Percentiles rank a stretch among this genome's conserved stretches.
Evolutionary conservation across 2,329 filamentous ascomycete species (phyloP).

Genomic region (Cordyceps militaris): DNA sequence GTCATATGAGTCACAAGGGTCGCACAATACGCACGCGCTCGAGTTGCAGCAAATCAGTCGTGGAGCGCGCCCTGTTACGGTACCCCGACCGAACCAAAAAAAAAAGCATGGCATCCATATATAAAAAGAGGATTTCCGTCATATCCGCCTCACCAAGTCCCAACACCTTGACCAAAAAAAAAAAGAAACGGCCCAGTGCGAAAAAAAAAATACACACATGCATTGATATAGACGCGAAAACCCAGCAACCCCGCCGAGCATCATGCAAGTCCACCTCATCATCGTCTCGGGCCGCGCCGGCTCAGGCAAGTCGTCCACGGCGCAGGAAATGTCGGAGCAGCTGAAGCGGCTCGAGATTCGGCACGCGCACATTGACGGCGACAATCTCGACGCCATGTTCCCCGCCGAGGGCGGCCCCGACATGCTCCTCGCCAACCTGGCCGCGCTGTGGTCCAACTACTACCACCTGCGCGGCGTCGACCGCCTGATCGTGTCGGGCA

Average conservation of each 20-base stretch:
- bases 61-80: background rate
- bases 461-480: conserved; percentile 15
- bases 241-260: background rate
- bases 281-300: conserved; percentile 16
- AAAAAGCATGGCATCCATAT: background rate
- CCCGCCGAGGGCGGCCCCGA: conserved; percentile 9
- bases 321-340: conserved; percentile 15
- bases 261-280: conserved; percentile 13
- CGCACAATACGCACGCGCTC: background rate
- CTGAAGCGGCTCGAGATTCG: conserved; percentile 11
- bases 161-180: background rate
- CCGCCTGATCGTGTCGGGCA: conserved; percentile 12
- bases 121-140: conserved; percentile 7
- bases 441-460: conserved; percentile 13
- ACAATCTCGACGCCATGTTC: conserved; percentile 14
- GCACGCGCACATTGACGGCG: conserved; percentile 14
- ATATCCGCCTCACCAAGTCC: background rate
- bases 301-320: conserved; percentile 14
- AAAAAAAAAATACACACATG: background rate
- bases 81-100: background rate
- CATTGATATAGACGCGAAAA: background rate
- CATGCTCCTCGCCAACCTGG: conserved; percentile 13
- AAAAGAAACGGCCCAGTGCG: background rate
- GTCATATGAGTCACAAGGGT: background rate
- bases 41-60: background rate